phyloP scores from a whole-genome alignment of 805 yeast species.

The Danielia oregonensis region DNA sequence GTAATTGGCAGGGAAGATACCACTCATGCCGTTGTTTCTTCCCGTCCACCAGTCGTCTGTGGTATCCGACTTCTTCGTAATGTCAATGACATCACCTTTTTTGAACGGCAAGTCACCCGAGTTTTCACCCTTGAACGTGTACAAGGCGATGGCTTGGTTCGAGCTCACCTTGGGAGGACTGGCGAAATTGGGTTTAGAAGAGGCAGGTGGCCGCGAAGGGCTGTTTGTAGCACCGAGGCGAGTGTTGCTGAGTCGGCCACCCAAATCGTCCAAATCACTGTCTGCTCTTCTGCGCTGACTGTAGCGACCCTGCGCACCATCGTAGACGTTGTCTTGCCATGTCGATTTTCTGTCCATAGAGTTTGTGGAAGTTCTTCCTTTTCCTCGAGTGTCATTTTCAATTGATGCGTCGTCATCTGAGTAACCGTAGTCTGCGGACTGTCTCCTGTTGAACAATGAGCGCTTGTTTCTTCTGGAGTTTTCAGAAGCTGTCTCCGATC shows the following conservation, averaged over 20 bases:
- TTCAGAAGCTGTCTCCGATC: constrained; percentile 38
- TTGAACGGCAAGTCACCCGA: constrained; percentile 88
- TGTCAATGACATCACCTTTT: constrained; percentile 90
- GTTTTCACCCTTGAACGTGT: constrained; percentile 87
- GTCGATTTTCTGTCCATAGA: constrained; percentile 34
- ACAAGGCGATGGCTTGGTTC: constrained; percentile 86
- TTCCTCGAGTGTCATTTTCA: constrained; percentile 22
- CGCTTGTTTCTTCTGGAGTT: constrained; percentile 21
- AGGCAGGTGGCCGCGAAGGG: constrained; percentile 32
- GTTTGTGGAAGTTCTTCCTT: constrained; percentile 14
- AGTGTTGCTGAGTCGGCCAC: constrained; percentile 32
- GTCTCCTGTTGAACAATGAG: constrained; percentile 15
- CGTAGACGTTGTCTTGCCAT: constrained; percentile 90
- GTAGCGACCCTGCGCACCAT: constrained; percentile 26
- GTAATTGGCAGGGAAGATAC: constrained; percentile 96
- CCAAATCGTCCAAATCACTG: constrained; percentile 32
- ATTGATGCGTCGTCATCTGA: constrained; percentile 39
- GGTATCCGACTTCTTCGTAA: constrained; percentile 80
- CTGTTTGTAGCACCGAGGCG: constrained; percentile 26
- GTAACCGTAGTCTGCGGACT: constrained; percentile 27
- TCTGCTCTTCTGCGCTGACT: constrained; percentile 25
- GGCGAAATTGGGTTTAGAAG: constrained; percentile 41
- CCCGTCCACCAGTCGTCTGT: constrained; percentile 99
- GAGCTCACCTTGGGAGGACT: constrained; percentile 36
- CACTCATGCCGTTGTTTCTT: constrained; percentile 73